These are phyloP conservation scores for Xylariaceae sp. DNA, from an alignment of 2,329 filamentous ascomycete species.

Conservation along the genomic window DNA sequence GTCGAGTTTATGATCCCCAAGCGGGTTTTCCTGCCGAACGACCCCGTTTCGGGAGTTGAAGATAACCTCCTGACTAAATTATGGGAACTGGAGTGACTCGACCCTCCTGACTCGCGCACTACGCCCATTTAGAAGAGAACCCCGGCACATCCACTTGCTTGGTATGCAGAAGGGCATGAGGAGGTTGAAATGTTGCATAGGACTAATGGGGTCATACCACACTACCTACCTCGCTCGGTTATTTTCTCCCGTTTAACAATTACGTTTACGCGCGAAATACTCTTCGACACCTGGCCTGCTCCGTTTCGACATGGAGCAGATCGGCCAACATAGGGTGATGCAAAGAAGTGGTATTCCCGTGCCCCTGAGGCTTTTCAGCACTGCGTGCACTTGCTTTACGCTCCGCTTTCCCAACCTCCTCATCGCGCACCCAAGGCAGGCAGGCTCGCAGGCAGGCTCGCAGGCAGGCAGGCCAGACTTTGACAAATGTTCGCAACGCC, in stretches of 20 bases:
- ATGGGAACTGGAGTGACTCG: slow-evolving; percentile 49
- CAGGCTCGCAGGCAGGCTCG: neutral
- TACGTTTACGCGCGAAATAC: slow-evolving; percentile 8
- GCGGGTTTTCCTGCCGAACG: slow-evolving; percentile 61
- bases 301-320: neutral
- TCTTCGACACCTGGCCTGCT: slow-evolving; percentile 2
- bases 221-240: slow-evolving; percentile 3
- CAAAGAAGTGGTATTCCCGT: slow-evolving; percentile 5
- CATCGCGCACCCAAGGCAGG: slow-evolving; percentile 23
- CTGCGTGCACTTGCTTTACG: neutral
- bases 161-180: slow-evolving; percentile 7
- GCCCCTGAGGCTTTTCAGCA: neutral
- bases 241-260: slow-evolving; percentile 1
- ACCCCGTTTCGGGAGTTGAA: slow-evolving; percentile 41
- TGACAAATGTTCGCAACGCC: slow-evolving; percentile 21
- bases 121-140: neutral
- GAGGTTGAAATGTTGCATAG: slow-evolving; percentile 1
- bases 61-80: slow-evolving; percentile 55
- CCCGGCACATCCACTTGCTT: slow-evolving; percentile 4
- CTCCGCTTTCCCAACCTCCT: slow-evolving; percentile 14
- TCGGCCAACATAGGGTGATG: slow-evolving; percentile 15
- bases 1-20: slow-evolving; percentile 94
- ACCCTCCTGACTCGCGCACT: slow-evolving; percentile 1
- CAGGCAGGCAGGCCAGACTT: too few relatives aligned
- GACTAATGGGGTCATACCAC: slow-evolving; percentile 8